These are phyloP conservation scores for Suillus plorans DNA, from an alignment of 768 basidiomycete genomes.

Conservation along the genomic window DNA sequence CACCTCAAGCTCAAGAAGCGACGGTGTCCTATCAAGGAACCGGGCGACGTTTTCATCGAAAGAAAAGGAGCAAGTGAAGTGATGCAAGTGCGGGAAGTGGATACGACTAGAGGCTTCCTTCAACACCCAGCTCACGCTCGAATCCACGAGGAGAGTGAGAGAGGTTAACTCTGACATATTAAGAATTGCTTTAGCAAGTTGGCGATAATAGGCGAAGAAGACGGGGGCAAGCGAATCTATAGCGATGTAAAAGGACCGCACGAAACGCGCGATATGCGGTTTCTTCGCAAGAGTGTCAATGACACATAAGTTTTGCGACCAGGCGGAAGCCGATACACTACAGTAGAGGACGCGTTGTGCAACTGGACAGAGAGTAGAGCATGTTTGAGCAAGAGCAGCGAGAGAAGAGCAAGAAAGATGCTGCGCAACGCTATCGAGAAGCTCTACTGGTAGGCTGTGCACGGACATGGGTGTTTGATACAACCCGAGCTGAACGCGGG, in stretches of 20 bases:
- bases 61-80: constrained; percentile 60
- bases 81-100: constrained; percentile 48
- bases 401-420: constrained; percentile 39
- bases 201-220: constrained; percentile 47
- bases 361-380: constrained; percentile 41
- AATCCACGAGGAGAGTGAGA: constrained; percentile 49
- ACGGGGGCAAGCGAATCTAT: constrained; percentile 40
- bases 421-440: constrained; percentile 53
- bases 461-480: constrained; percentile 40
- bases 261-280: constrained; percentile 58
- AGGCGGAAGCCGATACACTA: constrained; percentile 45
- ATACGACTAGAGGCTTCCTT: constrained; percentile 22
- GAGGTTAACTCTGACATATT: constrained; percentile 61
- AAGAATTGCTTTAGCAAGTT: constrained; percentile 52
- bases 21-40: constrained; percentile 58
- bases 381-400: constrained; percentile 46
- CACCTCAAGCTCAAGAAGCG: constrained; percentile 59
- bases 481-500: constrained; percentile 4
- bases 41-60: constrained; percentile 56
- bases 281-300: constrained; percentile 56
- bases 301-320: constrained; percentile 46
- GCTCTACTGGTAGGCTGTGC: constrained; percentile 55
- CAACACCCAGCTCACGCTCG: constrained; percentile 56
- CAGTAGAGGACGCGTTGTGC: constrained; percentile 68
- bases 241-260: constrained; percentile 60